These are phyloP conservation scores for Alternaria angustiovoidea DNA, from an alignment of 2,329 filamentous ascomycete species.

Conservation along the genomic window DNA sequence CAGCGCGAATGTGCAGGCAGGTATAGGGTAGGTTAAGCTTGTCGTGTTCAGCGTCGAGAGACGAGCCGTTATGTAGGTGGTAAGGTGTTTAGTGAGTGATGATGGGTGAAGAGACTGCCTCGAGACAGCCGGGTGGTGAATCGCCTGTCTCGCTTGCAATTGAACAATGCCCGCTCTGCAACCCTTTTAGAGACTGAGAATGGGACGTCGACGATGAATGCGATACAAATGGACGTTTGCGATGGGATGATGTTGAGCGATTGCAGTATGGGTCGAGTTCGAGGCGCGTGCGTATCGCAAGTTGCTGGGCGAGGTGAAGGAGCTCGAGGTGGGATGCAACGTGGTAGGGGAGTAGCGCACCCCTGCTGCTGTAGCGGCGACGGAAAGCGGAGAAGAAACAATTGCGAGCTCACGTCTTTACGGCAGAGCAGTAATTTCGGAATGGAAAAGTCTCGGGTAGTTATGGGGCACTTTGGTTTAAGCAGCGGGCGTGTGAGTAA, in stretches of 20 bases:
- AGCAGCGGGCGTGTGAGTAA: conserved; percentile 20
- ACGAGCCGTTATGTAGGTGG: conserved; percentile 7
- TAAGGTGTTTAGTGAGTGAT: conserved; percentile 14
- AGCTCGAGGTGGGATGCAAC: conserved; percentile 37
- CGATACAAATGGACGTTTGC: conserved; percentile 2
- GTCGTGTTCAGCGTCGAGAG: conserved; percentile 9
- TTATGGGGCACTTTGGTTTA: conserved; percentile 4
- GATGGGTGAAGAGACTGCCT: conserved; percentile 23
- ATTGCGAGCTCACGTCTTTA: conserved; percentile 14
- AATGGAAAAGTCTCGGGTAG: conserved; percentile 9
- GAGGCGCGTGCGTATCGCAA: conserved; percentile 13
- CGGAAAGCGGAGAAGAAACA: conserved; percentile 40
- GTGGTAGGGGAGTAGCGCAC: conserved; percentile 33
- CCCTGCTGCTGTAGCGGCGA: conserved; percentile 36
- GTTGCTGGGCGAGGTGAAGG: conserved; percentile 15
- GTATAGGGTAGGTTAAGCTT: conserved; percentile 25
- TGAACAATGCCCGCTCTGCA: conserved; percentile 22
- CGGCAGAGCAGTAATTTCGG: conserved; percentile 16
- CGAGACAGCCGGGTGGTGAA: conserved; percentile 25
- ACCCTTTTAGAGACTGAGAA: conserved; percentile 18
- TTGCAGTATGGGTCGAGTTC: background rate
- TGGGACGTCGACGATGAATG: conserved; percentile 22
- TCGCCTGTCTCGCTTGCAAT: conserved; percentile 29
- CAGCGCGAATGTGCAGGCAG: conserved; percentile 16
- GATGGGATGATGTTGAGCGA: conserved; percentile 3